Percentiles rank a stretch among this genome's conserved stretches.
Evolutionary conservation across 129 eudicot species (phyloP).

Genomic region (Gnaphalium uliginosum): DNA sequence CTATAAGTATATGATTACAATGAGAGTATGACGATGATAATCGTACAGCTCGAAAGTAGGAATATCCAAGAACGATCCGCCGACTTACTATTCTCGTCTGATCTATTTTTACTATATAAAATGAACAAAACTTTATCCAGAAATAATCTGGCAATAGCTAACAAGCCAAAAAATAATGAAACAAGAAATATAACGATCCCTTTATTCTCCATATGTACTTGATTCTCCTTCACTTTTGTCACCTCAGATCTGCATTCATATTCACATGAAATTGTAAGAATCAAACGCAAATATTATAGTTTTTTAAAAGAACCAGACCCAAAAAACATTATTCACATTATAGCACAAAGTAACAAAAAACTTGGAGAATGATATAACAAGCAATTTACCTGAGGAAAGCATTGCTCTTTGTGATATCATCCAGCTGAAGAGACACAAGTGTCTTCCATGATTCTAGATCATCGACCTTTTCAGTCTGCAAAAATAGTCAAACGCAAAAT

Average conservation of each 20-base stretch:
- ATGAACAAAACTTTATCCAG: slow-evolving; percentile 53
- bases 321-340: not conserved
- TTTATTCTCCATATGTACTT: slow-evolving; percentile 88
- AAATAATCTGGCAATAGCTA: slow-evolving; percentile 61
- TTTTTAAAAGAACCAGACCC: not conserved
- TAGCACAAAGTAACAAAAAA: not conserved
- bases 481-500: slow-evolving; percentile 8
- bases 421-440: slow-evolving; percentile 64
- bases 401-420: slow-evolving; percentile 56
- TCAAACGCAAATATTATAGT: not conserved
- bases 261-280: not conserved
- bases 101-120: slow-evolving; percentile 42
- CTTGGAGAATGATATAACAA: not conserved
- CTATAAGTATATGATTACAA: slow-evolving; percentile 40
- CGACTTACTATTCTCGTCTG: slow-evolving; percentile 65
- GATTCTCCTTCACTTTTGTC: slow-evolving; percentile 61
- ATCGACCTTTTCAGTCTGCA: slow-evolving; percentile 71
- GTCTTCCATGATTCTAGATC: slow-evolving; percentile 86
- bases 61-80: slow-evolving; percentile 70
- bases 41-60: slow-evolving; percentile 58
- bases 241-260: slow-evolving; percentile 70
- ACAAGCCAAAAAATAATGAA: slow-evolving; percentile 60
- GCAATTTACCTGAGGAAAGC: slow-evolving; percentile 68
- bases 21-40: slow-evolving; percentile 51
- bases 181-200: slow-evolving; percentile 79